These are phyloP conservation scores for Moniliella sp. DNA, from an alignment of 1,284 basidiomycete species.

Conservation along the genomic window DNA sequence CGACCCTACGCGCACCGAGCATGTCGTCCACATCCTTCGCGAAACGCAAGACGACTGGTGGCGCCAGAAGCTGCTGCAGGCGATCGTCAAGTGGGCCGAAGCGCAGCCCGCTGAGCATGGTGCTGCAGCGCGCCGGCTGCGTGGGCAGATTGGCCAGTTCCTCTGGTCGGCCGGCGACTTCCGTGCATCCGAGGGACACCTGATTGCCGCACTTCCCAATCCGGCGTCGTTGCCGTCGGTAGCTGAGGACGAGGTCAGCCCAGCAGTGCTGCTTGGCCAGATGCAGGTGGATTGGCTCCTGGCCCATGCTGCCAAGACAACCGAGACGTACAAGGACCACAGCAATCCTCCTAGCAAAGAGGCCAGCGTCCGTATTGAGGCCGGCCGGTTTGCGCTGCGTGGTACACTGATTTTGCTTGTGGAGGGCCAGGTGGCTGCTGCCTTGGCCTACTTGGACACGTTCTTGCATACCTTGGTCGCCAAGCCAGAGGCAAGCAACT, in stretches of 20 bases:
- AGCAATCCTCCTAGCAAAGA: conserved; percentile 2
- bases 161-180: neutral
- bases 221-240: too few relatives aligned
- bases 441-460: conserved; percentile 7
- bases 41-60: conserved; percentile 21
- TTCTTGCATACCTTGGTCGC: conserved; percentile 10
- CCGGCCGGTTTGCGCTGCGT: conserved; percentile 14
- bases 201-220: too few relatives aligned
- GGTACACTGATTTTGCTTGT: too few relatives aligned
- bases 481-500: conserved; percentile 6
- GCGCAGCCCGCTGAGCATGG: too few relatives aligned
- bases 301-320: conserved; percentile 5
- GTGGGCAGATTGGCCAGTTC: neutral
- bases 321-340: conserved; percentile 7
- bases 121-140: neutral
- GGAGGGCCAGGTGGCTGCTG: conserved; percentile 1
- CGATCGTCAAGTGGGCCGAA: conserved; percentile 22
- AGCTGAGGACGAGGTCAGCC: too few relatives aligned
- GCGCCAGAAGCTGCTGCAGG: conserved; percentile 25
- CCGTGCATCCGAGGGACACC: neutral
- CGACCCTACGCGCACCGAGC: conserved; percentile 8
- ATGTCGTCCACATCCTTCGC: conserved; percentile 12
- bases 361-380: conserved; percentile 12
- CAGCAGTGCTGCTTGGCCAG: too few relatives aligned
- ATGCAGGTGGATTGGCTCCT: conserved; percentile 19